phyloP scores from a whole-genome alignment of 2,329 filamentous ascomycete species.

The Lasiodiplodia theobromae region DNA sequence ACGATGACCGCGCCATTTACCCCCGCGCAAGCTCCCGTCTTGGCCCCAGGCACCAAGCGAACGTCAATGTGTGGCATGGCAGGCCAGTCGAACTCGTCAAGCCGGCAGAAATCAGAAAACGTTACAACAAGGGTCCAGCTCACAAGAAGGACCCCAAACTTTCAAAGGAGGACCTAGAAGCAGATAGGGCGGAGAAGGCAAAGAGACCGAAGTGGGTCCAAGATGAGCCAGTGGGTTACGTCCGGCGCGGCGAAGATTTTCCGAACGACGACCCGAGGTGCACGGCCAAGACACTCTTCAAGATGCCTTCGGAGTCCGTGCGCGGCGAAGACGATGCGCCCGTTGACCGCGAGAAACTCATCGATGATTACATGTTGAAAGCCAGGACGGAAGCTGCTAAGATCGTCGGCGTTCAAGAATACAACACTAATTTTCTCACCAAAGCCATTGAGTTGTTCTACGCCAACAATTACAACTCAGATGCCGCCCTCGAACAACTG shows the following conservation, averaged over 20 bases:
- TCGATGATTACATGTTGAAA: slow-evolving; percentile 78
- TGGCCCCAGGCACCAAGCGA: slow-evolving; percentile 89
- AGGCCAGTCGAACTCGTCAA: slow-evolving; percentile 90
- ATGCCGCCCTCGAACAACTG: slow-evolving; percentile 74
- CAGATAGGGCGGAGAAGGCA: slow-evolving; percentile 78
- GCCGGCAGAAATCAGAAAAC: slow-evolving; percentile 83
- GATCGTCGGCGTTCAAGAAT: slow-evolving; percentile 71
- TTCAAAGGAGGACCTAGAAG: slow-evolving; percentile 83
- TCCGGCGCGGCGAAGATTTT: slow-evolving; percentile 82
- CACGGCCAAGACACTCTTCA: slow-evolving; percentile 80
- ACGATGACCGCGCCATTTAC: slow-evolving; percentile 92
- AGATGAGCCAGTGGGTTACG: slow-evolving; percentile 87
- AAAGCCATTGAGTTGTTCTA: slow-evolving; percentile 79
- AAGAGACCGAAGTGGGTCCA: slow-evolving; percentile 91
- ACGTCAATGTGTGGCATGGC: slow-evolving; percentile 84
- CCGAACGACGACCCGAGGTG: slow-evolving; percentile 74
- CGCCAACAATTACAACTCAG: slow-evolving; percentile 72
- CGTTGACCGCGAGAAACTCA: slow-evolving; percentile 61
- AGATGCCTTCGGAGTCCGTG: slow-evolving; percentile 65
- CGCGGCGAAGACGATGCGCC: slow-evolving; percentile 54
- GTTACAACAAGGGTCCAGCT: slow-evolving; percentile 65
- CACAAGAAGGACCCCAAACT: slow-evolving; percentile 79
- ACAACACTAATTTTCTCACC: slow-evolving; percentile 87
- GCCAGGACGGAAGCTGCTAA: slow-evolving; percentile 68
- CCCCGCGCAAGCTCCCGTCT: slow-evolving; percentile 92